Conservation (phyloP, 2,329 filamentous ascomycete genomes). For the Xylaria multiplex region DNA sequence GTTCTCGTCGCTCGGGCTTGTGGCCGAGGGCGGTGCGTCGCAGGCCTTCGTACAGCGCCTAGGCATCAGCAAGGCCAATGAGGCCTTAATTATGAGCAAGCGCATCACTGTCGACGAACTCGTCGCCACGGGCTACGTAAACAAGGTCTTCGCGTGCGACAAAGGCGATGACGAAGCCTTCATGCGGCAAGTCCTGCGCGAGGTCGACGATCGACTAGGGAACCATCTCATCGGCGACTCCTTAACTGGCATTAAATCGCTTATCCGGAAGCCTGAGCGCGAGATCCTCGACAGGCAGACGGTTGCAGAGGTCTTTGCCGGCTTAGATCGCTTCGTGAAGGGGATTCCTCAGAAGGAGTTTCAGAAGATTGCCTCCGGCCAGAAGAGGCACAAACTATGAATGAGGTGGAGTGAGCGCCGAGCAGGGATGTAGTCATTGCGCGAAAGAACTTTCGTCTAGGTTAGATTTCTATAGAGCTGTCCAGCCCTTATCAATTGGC, state of each 20-base stretch:
- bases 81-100: slow-evolving; percentile 91
- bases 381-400: slow-evolving; percentile 91
- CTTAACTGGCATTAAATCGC: slow-evolving; percentile 82
- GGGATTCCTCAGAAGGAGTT: slow-evolving; percentile 92
- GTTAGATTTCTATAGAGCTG: slow-evolving; percentile 15
- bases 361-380: slow-evolving; percentile 80
- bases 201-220: slow-evolving; percentile 84
- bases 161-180: slow-evolving; percentile 76
- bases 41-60: slow-evolving; percentile 81
- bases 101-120: slow-evolving; percentile 79
- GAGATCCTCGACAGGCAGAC: slow-evolving; percentile 80
- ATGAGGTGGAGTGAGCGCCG: slow-evolving; percentile 8
- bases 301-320: slow-evolving; percentile 85
- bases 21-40: slow-evolving; percentile 86
- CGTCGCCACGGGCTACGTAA: slow-evolving; percentile 81
- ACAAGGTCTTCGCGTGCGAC: slow-evolving; percentile 75
- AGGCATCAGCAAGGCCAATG: slow-evolving; percentile 84
- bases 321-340: slow-evolving; percentile 80
- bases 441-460: not conserved
- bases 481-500: not conserved
- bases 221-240: slow-evolving; percentile 82
- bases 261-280: slow-evolving; percentile 79
- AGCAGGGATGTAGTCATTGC: not conserved
- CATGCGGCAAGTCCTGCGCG: slow-evolving; percentile 73
- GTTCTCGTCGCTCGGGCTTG: slow-evolving; percentile 88